These are phyloP conservation scores for Trifolium fragiferum DNA, from an alignment of 306 rosid species.

Conservation along the genomic window DNA sequence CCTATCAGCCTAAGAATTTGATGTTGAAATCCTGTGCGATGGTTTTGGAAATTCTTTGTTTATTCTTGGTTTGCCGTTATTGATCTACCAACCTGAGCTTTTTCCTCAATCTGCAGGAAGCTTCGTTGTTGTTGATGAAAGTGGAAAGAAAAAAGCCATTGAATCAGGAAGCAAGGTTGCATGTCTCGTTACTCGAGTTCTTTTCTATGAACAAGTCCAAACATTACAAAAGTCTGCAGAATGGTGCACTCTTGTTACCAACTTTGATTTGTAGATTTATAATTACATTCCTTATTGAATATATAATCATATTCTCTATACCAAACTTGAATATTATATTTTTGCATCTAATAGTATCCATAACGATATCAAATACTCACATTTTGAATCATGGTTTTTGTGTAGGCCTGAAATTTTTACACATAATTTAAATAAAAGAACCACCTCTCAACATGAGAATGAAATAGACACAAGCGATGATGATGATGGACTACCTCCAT, in stretches of 20 bases:
- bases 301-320: background rate
- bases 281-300: background rate
- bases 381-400: conserved; percentile 31
- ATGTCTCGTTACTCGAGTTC: conserved; percentile 82
- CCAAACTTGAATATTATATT: background rate
- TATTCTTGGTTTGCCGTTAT: no score
- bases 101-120: conserved; percentile 55
- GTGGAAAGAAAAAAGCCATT: conserved; percentile 63
- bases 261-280: conserved; percentile 6
- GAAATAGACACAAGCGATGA: conserved; percentile 50
- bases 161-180: conserved; percentile 63
- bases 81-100: no score
- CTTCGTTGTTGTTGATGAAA: conserved; percentile 80
- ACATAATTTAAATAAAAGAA: conserved; percentile 50
- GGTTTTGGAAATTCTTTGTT: background rate
- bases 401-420: conserved; percentile 81
- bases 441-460: conserved; percentile 51
- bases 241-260: conserved; percentile 57
- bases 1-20: background rate
- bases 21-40: background rate
- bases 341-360: background rate
- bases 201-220: conserved; percentile 78
- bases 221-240: conserved; percentile 64
- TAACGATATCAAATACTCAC: conserved; percentile 11
- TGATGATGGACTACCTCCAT: conserved; percentile 74